A percentile compares a stretch with the other conserved stretches of the same genome.
Conservation (phyloP, 345 rosid species). For the Eutrema yunnanense region DNA sequence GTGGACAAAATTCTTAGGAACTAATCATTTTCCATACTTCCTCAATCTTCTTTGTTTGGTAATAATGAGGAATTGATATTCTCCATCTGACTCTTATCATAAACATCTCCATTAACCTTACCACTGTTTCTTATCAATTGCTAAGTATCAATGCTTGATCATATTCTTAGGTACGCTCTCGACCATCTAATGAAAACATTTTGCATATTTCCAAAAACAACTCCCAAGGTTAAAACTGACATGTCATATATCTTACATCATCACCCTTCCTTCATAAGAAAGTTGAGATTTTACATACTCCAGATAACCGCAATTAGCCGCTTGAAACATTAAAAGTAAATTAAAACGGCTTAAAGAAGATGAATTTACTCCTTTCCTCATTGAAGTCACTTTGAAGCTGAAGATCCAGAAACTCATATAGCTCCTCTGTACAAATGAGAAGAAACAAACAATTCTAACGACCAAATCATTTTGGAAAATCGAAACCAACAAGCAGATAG, state of each 20-base stretch:
- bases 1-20: no score
- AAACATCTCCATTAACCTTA: no score
- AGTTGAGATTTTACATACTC: background rate
- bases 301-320: background rate
- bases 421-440: constrained; percentile 50
- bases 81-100: no score
- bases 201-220: background rate
- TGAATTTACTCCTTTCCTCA: constrained; percentile 57
- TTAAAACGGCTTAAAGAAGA: background rate
- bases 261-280: background rate
- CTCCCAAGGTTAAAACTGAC: no score
- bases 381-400: constrained; percentile 67
- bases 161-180: background rate
- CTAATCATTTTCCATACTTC: no score
- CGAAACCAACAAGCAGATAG: background rate
- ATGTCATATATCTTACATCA: background rate
- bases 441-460: background rate
- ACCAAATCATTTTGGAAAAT: background rate
- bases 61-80: no score
- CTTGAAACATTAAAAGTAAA: background rate
- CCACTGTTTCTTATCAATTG: no score
- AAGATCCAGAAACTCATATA: constrained; percentile 71
- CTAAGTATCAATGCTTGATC: background rate
- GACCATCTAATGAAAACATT: background rate
- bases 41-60: no score